Conservation (phyloP, 106 monocot genomes). For the Vanilla planifolia region DNA sequence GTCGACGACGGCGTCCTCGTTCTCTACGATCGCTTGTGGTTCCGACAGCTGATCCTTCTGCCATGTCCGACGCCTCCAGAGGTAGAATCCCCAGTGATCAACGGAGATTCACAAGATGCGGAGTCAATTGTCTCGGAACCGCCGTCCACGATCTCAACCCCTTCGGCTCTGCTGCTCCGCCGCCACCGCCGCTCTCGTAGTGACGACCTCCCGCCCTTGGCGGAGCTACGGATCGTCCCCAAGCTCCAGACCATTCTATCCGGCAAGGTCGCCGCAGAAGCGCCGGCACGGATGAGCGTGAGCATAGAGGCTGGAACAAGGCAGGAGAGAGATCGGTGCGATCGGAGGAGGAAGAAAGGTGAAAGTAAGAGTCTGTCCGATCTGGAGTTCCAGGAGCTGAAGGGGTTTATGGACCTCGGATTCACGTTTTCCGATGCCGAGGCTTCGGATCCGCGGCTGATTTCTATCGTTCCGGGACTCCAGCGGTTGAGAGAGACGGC, state of each 20-base stretch:
- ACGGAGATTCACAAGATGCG: neutral
- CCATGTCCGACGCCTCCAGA: neutral
- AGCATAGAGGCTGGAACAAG: neutral
- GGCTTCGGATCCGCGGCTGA: constrained; percentile 37
- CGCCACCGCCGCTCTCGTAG: constrained; percentile 9
- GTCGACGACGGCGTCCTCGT: constrained; percentile 3
- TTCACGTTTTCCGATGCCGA: constrained; percentile 58
- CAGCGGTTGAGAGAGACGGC: constrained; percentile 17
- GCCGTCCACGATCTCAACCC: neutral
- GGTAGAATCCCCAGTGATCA: neutral
- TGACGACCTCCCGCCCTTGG: constrained; percentile 6
- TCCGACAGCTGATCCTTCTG: constrained; percentile 6
- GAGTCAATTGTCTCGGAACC: neutral
- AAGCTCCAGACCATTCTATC: constrained; percentile 18
- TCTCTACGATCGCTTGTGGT: constrained; percentile 25
- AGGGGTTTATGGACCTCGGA: constrained; percentile 73
- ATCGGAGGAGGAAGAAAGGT: constrained; percentile 5
- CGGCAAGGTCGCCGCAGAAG: constrained; percentile 1
- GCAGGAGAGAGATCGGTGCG: neutral
- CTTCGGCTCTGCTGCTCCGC: neutral
- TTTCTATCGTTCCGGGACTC: constrained; percentile 60
- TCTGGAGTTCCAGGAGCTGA: constrained; percentile 75
- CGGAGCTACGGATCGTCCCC: neutral
- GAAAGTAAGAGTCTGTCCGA: constrained; percentile 58
- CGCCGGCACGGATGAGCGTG: neutral